A percentile compares a stretch with the other conserved stretches of the same genome.
Conservation (phyloP, 108 stramenopile species). For the Cyclotella atomus region DNA sequence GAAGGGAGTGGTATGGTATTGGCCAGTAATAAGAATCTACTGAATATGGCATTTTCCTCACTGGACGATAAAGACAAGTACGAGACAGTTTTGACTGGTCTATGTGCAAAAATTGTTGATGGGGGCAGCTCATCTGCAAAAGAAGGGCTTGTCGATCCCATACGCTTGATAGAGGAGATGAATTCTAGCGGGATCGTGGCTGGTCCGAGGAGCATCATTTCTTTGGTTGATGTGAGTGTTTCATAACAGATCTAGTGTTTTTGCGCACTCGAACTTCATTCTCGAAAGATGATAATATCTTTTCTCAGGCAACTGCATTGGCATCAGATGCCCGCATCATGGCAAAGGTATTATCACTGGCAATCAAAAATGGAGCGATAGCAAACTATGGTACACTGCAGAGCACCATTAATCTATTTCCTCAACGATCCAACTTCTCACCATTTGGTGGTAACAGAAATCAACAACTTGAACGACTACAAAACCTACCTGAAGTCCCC, state of each 20-base stretch:
- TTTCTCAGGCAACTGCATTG: slow-evolving; percentile 64
- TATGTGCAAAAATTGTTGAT: slow-evolving; percentile 85
- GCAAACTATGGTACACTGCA: slow-evolving; percentile 68
- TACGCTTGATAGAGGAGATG: slow-evolving; percentile 81
- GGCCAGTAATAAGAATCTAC: slow-evolving; percentile 31
- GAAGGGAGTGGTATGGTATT: slow-evolving; percentile 21
- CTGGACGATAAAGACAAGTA: slow-evolving; percentile 81
- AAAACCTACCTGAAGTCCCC: slow-evolving; percentile 65
- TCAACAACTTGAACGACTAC: slow-evolving; percentile 52
- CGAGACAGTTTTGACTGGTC: slow-evolving; percentile 85
- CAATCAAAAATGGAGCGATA: slow-evolving; percentile 60
- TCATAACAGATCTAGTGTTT: not conserved
- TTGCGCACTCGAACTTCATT: too few species aligned
- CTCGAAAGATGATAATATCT: not conserved
- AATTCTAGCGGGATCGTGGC: slow-evolving; percentile 67
- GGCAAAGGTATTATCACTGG: slow-evolving; percentile 63
- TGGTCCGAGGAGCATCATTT: slow-evolving; percentile 70
- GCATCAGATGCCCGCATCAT: slow-evolving; percentile 75
- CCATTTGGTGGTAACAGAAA: slow-evolving; percentile 57
- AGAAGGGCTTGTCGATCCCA: slow-evolving; percentile 67
- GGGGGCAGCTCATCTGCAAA: slow-evolving; percentile 41
- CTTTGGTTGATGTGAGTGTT: slow-evolving; percentile 83
- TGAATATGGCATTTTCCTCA: slow-evolving; percentile 73
- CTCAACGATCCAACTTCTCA: slow-evolving; percentile 39
- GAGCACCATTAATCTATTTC: slow-evolving; percentile 58